These are phyloP conservation scores for Ascobolus immersus DNA, from an alignment of 495 filamentous ascomycete species.

Conservation along the genomic window DNA sequence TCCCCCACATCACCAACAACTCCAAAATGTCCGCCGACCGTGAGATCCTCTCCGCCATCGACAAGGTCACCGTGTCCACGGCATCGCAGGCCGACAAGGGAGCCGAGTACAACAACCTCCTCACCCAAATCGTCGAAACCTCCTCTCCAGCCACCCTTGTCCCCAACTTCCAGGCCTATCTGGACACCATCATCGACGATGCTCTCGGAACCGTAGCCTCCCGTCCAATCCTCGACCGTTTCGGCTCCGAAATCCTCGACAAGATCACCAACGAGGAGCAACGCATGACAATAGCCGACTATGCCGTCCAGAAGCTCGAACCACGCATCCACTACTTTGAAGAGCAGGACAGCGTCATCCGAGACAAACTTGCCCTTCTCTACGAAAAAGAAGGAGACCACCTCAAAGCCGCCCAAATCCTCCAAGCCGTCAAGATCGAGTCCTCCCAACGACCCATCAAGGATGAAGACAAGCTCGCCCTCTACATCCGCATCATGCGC, in stretches of 20 bases:
- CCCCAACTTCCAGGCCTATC: conserved; percentile 41
- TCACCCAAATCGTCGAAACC: conserved; percentile 33
- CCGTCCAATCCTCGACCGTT: conserved; percentile 40
- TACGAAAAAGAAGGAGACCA: conserved; percentile 67
- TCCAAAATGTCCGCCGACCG: conserved; percentile 10
- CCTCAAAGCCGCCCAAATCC: conserved; percentile 42
- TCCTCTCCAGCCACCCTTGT: conserved; percentile 29
- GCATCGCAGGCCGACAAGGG: conserved; percentile 28
- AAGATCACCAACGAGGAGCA: conserved; percentile 29
- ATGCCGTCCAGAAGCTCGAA: conserved; percentile 38
- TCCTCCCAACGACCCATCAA: conserved; percentile 59
- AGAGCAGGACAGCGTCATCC: conserved; percentile 53
- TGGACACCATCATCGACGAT: conserved; percentile 40
- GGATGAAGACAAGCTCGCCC: conserved; percentile 45
- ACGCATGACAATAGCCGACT: conserved; percentile 42
- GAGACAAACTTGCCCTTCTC: conserved; percentile 56
- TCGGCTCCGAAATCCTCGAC: conserved; percentile 34
- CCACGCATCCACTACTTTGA: conserved; percentile 51
- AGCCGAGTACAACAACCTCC: conserved; percentile 37
- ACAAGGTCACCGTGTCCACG: conserved; percentile 28
- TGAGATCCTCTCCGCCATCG: conserved; percentile 29
- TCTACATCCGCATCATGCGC: conserved; percentile 87
- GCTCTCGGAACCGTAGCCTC: conserved; percentile 49
- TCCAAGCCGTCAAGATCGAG: conserved; percentile 69
- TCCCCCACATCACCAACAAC: too few species aligned